Evolutionary conservation across 192 early-diverging fungal species (phyloP).

Genomic region (Cetraspora pellucida): DNA sequence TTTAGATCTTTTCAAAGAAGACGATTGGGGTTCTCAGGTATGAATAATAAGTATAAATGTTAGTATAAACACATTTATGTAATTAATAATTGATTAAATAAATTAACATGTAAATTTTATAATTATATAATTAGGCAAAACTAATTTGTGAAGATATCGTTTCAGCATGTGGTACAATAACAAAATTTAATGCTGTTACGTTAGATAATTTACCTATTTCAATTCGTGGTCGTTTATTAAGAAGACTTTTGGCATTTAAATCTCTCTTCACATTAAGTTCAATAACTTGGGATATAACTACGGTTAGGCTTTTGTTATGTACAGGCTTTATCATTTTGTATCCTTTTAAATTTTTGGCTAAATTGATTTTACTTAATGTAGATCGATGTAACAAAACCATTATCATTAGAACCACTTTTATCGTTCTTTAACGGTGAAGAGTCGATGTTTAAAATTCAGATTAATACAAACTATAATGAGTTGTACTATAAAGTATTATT

Average conservation of each 20-base stretch:
- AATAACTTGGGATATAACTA: background rate
- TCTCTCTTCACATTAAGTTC: background rate
- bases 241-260: background rate
- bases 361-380: background rate
- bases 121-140: background rate
- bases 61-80: background rate
- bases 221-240: slow-evolving; percentile 7
- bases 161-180: background rate
- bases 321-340: no score
- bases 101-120: background rate
- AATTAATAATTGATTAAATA: background rate
- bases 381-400: background rate
- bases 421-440: background rate
- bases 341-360: no score
- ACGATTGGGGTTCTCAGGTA: slow-evolving; percentile 18
- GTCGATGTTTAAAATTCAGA: slow-evolving; percentile 3
- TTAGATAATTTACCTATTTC: slow-evolving; percentile 12
- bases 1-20: background rate
- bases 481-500: slow-evolving; percentile 11
- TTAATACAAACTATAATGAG: slow-evolving; percentile 16
- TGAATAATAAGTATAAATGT: background rate
- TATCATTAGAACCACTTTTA: background rate
- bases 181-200: slow-evolving; percentile 7
- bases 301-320: background rate
- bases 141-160: slow-evolving; percentile 24